Conservation (phyloP, 192 early-diverging fungal species). For the Coemansia sp. region DNA sequence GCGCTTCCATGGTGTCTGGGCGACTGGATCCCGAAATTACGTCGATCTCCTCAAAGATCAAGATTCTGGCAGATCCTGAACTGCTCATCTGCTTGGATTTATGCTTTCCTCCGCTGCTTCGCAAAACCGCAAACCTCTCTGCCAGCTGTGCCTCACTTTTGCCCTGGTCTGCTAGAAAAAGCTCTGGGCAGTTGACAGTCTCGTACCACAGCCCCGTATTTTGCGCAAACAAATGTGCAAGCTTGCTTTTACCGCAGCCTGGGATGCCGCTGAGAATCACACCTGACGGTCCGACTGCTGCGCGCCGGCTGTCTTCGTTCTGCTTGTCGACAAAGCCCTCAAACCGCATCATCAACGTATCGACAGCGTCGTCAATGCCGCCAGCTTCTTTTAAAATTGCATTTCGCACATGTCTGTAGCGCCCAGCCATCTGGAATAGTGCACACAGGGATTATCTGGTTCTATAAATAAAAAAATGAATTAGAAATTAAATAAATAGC, state of each 20-base stretch:
- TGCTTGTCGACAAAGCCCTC: constrained; percentile 13
- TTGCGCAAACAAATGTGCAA: constrained; percentile 34
- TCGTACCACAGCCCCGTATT: constrained; percentile 20
- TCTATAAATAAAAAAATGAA: neutral
- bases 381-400: constrained; percentile 21
- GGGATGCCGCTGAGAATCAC: constrained; percentile 48
- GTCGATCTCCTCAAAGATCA: constrained; percentile 50
- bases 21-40: constrained; percentile 37
- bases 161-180: constrained; percentile 48
- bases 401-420: constrained; percentile 8
- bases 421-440: neutral
- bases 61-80: constrained; percentile 9
- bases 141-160: constrained; percentile 39
- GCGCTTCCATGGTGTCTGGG: constrained; percentile 39
- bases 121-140: constrained; percentile 20
- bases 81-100: neutral
- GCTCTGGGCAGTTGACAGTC: constrained; percentile 42
- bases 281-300: constrained; percentile 19
- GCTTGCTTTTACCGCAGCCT: constrained; percentile 45
- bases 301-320: neutral
- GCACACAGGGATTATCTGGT: neutral
- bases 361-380: constrained; percentile 41
- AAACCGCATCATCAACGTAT: constrained; percentile 27
- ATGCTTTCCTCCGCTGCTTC: neutral
- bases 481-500: neutral